Base-by-base conservation (phyloP, 2,329 filamentous ascomycete genomes). In the Aspergillus carbonarius region DNA sequence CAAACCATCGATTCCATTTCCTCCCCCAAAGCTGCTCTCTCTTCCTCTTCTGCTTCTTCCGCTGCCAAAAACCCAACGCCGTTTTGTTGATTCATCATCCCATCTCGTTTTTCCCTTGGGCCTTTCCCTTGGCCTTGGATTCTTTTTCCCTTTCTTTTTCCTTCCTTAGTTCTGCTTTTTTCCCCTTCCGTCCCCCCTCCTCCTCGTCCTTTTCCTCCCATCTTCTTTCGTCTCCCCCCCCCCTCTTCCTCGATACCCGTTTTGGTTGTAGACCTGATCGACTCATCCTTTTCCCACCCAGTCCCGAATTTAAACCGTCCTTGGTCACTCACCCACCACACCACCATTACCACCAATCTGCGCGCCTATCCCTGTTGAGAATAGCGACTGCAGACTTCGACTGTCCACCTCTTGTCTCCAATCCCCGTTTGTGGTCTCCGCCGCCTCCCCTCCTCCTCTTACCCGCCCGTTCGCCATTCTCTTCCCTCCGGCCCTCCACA, bases 341-440 rank as follows among this genome's bases (percentile, higher is more conserved):
- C 55, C 37, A 57, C 58, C 60, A 49, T 55, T 42, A 55, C 57
- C 58, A 58, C 62, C 65, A 70, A 69, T 64, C 67, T 64, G 62
- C 64, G 60, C 66, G 64, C 62, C 49, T 53, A 72, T 72, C 69
- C 71, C 70, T 74, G 71, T 72, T 67, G 60, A 68, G 66, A 70
- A 63, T 68, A 64, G 67, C 64, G 60, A 60, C 53, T 62, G 62
- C 63, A 61, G 56, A 44, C 58, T 32, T 56, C 37, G 34, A 54
- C 37, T 27, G 50, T 58, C 59, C 60, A 44, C 57, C 42, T 50
- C 51, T 58, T 60, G 40, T 52, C 54, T 54, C 55, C 51, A 51
- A 27, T 39, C 50, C 53, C 61, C 60, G 58, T 61, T 57, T 60
- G 60, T 60, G 60, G 60, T 49, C 23, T 44, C 30, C 52, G 39